Conservation (phyloP, 371 early-diverging fungal genomes). For the Encephalitozoon cuniculi region DNA sequence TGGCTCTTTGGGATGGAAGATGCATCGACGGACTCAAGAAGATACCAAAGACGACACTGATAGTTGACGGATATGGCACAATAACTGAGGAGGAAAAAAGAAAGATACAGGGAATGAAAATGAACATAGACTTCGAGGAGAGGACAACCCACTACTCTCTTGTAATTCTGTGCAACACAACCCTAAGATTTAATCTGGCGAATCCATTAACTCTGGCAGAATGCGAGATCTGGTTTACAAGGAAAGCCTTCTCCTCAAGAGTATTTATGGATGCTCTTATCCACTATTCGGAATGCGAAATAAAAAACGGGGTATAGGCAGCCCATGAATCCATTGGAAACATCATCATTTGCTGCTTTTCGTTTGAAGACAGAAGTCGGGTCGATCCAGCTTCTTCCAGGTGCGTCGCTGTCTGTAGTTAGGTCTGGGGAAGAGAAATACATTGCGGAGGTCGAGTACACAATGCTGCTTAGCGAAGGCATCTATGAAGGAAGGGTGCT, state of each 20-base stretch:
- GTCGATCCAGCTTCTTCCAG: neutral
- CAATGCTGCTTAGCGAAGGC: neutral
- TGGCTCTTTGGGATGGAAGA: neutral
- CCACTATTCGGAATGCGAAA: conserved; percentile 1
- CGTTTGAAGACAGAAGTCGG: conserved; percentile 16
- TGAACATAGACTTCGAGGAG: neutral
- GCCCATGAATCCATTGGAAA: neutral
- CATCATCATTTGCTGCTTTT: conserved; percentile 3
- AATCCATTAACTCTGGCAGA: neutral
- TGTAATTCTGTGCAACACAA: neutral
- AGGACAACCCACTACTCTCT: neutral
- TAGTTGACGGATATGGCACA: neutral
- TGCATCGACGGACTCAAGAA: neutral
- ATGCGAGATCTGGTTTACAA: conserved; percentile 4
- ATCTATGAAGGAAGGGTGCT: conserved; percentile 9
- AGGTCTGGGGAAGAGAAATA: neutral
- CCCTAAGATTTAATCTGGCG: neutral
- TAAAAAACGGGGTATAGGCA: neutral
- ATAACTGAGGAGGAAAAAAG: neutral
- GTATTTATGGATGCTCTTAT: neutral
- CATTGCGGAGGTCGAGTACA: neutral
- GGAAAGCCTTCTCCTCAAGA: neutral
- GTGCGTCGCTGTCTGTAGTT: neutral
- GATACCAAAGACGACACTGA: neutral
- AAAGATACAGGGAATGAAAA: neutral